Conservation (phyloP, 2,329 filamentous ascomycete genomes). For the Penicillium paneum region DNA sequence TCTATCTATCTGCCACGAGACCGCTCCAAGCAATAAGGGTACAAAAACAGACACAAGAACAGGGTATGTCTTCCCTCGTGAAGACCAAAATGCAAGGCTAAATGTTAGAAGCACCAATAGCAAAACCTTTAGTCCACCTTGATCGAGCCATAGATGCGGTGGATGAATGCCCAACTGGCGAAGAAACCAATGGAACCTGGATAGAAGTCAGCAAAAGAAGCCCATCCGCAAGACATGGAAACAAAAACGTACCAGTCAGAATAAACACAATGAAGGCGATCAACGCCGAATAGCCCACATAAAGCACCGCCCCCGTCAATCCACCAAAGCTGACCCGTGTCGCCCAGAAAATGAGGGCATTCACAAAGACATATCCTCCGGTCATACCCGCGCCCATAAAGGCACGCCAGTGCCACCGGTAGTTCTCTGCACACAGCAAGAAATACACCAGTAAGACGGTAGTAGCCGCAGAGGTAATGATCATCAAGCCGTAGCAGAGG, state of each 20-base stretch:
- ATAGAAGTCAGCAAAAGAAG: slow-evolving; percentile 7
- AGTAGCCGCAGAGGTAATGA: slow-evolving; percentile 87
- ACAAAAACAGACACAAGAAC: neutral
- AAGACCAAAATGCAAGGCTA: slow-evolving; percentile 1
- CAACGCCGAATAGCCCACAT: slow-evolving; percentile 86
- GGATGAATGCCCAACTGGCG: slow-evolving; percentile 88
- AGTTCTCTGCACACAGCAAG: slow-evolving; percentile 91
- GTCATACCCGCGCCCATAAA: slow-evolving; percentile 90
- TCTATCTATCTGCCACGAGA: neutral
- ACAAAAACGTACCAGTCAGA: slow-evolving; percentile 71
- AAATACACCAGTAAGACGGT: slow-evolving; percentile 96
- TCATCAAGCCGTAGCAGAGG: slow-evolving; percentile 95
- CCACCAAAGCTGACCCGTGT: slow-evolving; percentile 83
- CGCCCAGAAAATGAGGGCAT: slow-evolving; percentile 86
- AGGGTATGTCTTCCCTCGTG: neutral
- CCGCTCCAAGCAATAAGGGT: neutral
- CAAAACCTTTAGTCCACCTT: slow-evolving; percentile 73
- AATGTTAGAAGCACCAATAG: neutral
- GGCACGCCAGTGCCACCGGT: slow-evolving; percentile 97
- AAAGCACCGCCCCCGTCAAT: slow-evolving; percentile 81
- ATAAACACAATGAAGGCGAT: slow-evolving; percentile 91
- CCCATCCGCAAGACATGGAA: neutral
- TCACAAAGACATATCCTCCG: slow-evolving; percentile 85
- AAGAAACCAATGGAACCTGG: slow-evolving; percentile 93
- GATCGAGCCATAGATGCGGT: slow-evolving; percentile 94